Base-by-base conservation (phyloP, 768 basidiomycete species). In the Imleria badia region DNA sequence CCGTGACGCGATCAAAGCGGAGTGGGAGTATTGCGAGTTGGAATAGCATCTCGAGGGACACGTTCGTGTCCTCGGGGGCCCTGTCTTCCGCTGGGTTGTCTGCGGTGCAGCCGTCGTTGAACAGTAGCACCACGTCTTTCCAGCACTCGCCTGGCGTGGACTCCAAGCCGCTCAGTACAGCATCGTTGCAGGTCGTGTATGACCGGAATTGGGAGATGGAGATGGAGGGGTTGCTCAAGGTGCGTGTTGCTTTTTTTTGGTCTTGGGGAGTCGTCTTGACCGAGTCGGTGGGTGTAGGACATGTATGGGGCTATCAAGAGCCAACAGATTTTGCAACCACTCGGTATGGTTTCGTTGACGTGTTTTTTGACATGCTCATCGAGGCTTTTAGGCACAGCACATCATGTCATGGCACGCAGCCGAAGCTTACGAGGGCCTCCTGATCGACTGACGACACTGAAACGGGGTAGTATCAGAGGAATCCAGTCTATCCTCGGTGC, bases 221-320 rank as follows among this genome's bases (percentile, higher is more conserved):
- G 52, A 86, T 98, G 81, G 95, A 98, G 71, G 79, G 61, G 54
- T 65, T 91, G 58, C 81, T 99, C 58, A 95, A 93, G 81, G 93
- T 91, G 42, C 14, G 38, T 73, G 44, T 31, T 8, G 14, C n/a
- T 9, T 10, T 13, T 14, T 33, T 31, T n/a, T 22, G 12, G 11
- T 22, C 3, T 20, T 19, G 3, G 34, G 52, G 22, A 20, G 15
- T 19, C 45, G 51, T 40, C 6, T 52, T 54, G 59, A 45, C 48
- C 7, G 48, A 10, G 45, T 22, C 6, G 15, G 33, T 26, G 39
- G 19, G 15, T 23, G 1, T 60, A 95, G 91, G 97, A 99, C 66
- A 96, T 99, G 81, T 99, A 94, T 76, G 82, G 78, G 61, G 87
- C 94, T 9, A 86, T 98, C 73, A 94, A 95, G 75, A 83, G 78